Conservation (phyloP, 129 eudicot genomes). For the Solidago caesia region DNA sequence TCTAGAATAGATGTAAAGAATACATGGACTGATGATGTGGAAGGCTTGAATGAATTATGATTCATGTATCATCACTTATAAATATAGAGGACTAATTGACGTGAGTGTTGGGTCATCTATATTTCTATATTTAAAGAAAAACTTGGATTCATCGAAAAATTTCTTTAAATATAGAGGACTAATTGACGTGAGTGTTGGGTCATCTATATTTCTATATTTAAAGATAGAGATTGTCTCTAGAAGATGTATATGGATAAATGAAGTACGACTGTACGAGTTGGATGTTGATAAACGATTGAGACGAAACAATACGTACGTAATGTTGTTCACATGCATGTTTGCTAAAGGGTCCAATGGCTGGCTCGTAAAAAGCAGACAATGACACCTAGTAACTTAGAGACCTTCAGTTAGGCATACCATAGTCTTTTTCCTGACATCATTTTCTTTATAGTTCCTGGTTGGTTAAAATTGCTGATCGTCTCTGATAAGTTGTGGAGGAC, state of each 20-base stretch:
- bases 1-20: too few relatives aligned
- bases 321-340: conserved; percentile 12
- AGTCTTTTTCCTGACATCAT: conserved; percentile 15
- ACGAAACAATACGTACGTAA: neutral
- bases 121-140: too few relatives aligned
- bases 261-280: neutral
- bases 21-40: too few relatives aligned
- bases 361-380: neutral
- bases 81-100: too few relatives aligned
- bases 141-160: too few relatives aligned
- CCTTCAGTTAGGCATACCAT: conserved; percentile 5
- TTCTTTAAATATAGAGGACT: too few relatives aligned
- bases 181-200: too few relatives aligned
- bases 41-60: too few relatives aligned
- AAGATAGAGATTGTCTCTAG: too few relatives aligned
- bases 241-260: neutral
- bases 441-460: conserved; percentile 6
- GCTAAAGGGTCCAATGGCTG: neutral
- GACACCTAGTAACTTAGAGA: conserved; percentile 2
- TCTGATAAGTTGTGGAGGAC: conserved; percentile 20
- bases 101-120: too few relatives aligned
- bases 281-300: neutral
- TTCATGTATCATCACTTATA: too few relatives aligned
- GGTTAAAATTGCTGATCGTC: conserved; percentile 8
- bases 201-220: too few relatives aligned